Conservation (phyloP, 441 rosid genomes). For the Arabidopsis hybrid region DNA sequence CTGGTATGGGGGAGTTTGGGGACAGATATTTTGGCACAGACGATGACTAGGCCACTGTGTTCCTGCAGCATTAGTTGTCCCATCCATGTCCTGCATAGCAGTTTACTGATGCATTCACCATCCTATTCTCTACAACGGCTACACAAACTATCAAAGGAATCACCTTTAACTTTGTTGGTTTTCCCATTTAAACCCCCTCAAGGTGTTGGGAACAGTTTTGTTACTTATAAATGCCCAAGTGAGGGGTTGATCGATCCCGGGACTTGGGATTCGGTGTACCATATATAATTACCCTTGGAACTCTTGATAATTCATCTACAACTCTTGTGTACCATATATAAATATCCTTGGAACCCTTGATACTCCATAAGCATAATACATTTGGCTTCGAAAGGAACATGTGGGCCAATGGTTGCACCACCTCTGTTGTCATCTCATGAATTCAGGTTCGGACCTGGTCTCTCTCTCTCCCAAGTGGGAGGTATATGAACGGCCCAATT, state of each 20-base stretch:
- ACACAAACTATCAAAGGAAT: slow-evolving; percentile 36
- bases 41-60: slow-evolving; percentile 57
- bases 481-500: no score
- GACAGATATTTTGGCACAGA: slow-evolving; percentile 97
- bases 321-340: slow-evolving; percentile 24
- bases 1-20: slow-evolving; percentile 99
- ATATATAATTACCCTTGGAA: slow-evolving; percentile 26
- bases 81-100: slow-evolving; percentile 32
- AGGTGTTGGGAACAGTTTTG: slow-evolving; percentile 44
- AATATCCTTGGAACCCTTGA: slow-evolving; percentile 29
- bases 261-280: slow-evolving; percentile 20
- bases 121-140: slow-evolving; percentile 29
- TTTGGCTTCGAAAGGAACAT: background rate
- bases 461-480: no score
- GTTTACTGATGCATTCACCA: slow-evolving; percentile 32
- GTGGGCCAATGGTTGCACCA: no score
- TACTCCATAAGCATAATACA: slow-evolving; percentile 18
- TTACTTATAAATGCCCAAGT: slow-evolving; percentile 28
- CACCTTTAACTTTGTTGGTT: slow-evolving; percentile 28
- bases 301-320: slow-evolving; percentile 16
- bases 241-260: slow-evolving; percentile 16
- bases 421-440: no score
- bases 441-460: no score
- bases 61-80: slow-evolving; percentile 36
- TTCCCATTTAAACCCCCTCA: slow-evolving; percentile 31